These are phyloP conservation scores for Leersia perrieri DNA, from an alignment of 176 grass and related monocot species.

Conservation along the genomic window DNA sequence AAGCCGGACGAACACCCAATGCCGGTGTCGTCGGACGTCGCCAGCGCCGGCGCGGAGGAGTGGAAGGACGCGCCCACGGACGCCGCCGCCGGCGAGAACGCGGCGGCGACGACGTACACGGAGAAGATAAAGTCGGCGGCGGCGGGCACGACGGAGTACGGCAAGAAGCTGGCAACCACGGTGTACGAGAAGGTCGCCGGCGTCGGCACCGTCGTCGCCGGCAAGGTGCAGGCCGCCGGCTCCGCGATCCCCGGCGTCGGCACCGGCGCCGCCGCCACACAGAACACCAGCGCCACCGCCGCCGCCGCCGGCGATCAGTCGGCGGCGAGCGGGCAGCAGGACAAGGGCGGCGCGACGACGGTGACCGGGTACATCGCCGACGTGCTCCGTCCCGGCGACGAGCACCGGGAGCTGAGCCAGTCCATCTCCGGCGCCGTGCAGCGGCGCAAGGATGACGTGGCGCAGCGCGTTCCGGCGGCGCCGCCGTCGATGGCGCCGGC, in stretches of 20 bases:
- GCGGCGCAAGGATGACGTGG: conserved; percentile 48
- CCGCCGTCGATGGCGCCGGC: conserved; percentile 12
- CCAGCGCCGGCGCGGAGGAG: neutral
- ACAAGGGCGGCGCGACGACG: conserved; percentile 46
- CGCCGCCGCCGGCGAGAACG: neutral
- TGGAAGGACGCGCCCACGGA: conserved; percentile 7
- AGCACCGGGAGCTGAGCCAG: conserved; percentile 55
- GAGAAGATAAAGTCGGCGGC: conserved; percentile 61
- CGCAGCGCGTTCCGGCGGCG: conserved; percentile 6
- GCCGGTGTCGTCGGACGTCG: conserved; percentile 17
- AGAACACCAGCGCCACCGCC: neutral
- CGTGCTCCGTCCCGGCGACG: conserved; percentile 74
- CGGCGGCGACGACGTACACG: conserved; percentile 26
- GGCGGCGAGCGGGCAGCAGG: conserved; percentile 34
- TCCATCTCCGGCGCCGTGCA: conserved; percentile 59
- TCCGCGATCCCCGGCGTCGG: conserved; percentile 16
- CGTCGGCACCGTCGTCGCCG: conserved; percentile 40
- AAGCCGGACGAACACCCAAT: conserved; percentile 1
- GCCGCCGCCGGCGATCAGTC: neutral
- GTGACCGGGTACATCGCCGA: conserved; percentile 55
- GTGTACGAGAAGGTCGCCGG: conserved; percentile 63
- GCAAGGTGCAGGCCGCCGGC: conserved; percentile 35
- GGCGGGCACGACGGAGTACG: conserved; percentile 50
- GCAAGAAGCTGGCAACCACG: conserved; percentile 54
- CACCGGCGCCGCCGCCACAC: neutral